phyloP scores from a whole-genome alignment of 2,329 filamentous ascomycete genomes.

The Nigrospora sphaerica region DNA sequence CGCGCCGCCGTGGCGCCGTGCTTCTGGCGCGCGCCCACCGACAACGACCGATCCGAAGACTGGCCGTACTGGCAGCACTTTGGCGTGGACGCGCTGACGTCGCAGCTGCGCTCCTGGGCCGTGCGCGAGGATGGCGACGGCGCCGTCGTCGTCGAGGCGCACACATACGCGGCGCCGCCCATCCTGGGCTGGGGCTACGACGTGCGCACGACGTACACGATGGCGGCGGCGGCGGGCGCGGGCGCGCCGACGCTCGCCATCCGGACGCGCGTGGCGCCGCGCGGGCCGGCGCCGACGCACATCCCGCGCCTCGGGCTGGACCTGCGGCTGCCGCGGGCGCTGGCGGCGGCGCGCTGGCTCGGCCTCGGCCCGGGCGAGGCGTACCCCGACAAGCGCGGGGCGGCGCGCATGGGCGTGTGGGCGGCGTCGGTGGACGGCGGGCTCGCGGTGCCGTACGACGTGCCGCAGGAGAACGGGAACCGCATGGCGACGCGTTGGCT shows the following conservation, averaged over 20 bases:
- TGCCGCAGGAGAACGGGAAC: conserved; percentile 63
- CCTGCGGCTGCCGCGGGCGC: conserved; percentile 37
- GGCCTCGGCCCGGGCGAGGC: conserved; percentile 58
- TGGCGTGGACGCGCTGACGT: conserved; percentile 38
- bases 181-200: conserved; percentile 54
- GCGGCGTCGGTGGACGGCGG: conserved; percentile 28
- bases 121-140: conserved; percentile 10
- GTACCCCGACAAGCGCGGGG: conserved; percentile 54
- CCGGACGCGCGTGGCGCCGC: conserved; percentile 34
- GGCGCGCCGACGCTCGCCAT: conserved; percentile 35
- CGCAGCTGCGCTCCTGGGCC: conserved; percentile 35
- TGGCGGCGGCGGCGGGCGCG: conserved; percentile 21
- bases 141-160: conserved; percentile 29
- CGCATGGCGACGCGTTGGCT: conserved; percentile 54
- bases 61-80: conserved; percentile 51
- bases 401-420: conserved; percentile 47
- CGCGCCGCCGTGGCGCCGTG: conserved; percentile 32
- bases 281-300: conserved; percentile 42
- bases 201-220: conserved; percentile 42
- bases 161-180: conserved; percentile 48
- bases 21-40: conserved; percentile 59
- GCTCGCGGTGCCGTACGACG: conserved; percentile 54
- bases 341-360: conserved; percentile 49
- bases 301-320: conserved; percentile 57
- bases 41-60: conserved; percentile 53